Conservation (phyloP, 768 basidiomycete species). For the Kwoniella bestiolae region DNA sequence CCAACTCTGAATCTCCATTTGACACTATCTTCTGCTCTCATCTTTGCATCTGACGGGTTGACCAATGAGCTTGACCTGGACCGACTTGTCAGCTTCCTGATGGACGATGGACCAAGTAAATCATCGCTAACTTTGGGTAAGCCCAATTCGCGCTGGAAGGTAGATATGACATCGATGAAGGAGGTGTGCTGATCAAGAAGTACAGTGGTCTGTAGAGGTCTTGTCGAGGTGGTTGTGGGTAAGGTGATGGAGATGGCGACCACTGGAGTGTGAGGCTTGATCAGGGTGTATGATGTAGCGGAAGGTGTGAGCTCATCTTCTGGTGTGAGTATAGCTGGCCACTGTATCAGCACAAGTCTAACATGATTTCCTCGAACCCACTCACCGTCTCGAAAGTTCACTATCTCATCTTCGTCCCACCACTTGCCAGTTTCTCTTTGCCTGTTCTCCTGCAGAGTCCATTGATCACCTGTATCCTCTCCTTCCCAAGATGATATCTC, state of each 20-base stretch:
- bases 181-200: not conserved
- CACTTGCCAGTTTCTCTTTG: conserved; percentile 19
- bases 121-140: conserved; percentile 25
- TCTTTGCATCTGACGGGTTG: not conserved
- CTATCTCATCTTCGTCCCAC: conserved; percentile 37
- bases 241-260: conserved; percentile 20
- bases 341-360: not conserved
- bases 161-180: conserved; percentile 16
- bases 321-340: conserved; percentile 5
- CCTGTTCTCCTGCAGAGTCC: conserved; percentile 20
- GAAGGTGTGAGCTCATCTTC: not conserved
- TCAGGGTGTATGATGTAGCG: conserved; percentile 13
- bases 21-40: not conserved
- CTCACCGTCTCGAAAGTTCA: conserved; percentile 24
- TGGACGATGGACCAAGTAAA: conserved; percentile 2
- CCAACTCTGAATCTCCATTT: conserved; percentile 4
- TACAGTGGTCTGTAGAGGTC: conserved; percentile 14
- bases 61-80: conserved; percentile 15
- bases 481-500: not conserved
- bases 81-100: not conserved
- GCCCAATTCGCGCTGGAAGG: conserved; percentile 23
- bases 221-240: conserved; percentile 27
- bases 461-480: conserved; percentile 17
- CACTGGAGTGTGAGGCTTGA: conserved; percentile 26
- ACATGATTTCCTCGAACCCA: not conserved